phyloP scores from a whole-genome alignment of 2,329 filamentous ascomycete species.

The Capronia epimyces region DNA sequence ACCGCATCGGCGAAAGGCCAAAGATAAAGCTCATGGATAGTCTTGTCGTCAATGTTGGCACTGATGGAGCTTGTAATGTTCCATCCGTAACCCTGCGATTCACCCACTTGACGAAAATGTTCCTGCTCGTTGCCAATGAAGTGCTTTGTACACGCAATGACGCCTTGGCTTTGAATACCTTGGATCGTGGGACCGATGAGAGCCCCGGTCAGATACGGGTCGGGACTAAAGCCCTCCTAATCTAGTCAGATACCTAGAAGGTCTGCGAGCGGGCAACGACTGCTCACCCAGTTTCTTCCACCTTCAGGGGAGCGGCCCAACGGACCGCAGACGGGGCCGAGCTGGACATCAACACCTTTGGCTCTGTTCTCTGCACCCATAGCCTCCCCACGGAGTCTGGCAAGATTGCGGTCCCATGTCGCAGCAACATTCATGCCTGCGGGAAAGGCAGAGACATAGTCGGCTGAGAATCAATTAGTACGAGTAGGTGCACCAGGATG shows the following conservation, averaged over 20 bases:
- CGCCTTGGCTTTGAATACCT: slow-evolving; percentile 75
- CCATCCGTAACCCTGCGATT: slow-evolving; percentile 55
- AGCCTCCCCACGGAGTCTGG: slow-evolving; percentile 62
- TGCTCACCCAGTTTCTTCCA: slow-evolving; percentile 61
- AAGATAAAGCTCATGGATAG: slow-evolving; percentile 59
- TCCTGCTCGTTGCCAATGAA: slow-evolving; percentile 70
- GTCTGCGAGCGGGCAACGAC: background rate
- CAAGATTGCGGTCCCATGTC: slow-evolving; percentile 71
- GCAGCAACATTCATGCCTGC: slow-evolving; percentile 73
- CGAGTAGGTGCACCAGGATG: background rate
- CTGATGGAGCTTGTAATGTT: slow-evolving; percentile 59
- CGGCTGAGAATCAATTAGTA: slow-evolving; percentile 43
- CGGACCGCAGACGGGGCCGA: slow-evolving; percentile 73
- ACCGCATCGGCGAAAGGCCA: slow-evolving; percentile 64
- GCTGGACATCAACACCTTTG: slow-evolving; percentile 69
- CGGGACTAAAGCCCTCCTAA: slow-evolving; percentile 56
- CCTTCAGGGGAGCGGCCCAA: slow-evolving; percentile 63
- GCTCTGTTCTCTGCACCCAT: slow-evolving; percentile 70
- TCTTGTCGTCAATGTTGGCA: slow-evolving; percentile 59
- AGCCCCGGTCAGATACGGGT: slow-evolving; percentile 69
- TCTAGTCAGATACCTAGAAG: slow-evolving; percentile 4
- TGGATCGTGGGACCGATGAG: slow-evolving; percentile 66
- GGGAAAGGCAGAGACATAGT: slow-evolving; percentile 77
- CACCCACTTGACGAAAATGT: slow-evolving; percentile 59
- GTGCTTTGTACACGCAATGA: slow-evolving; percentile 80